Evolutionary conservation across 495 filamentous ascomycete genomes (phyloP), one percentile per base, ranked within the genome.

Genomic region (Pyrenula aspistea): DNA sequence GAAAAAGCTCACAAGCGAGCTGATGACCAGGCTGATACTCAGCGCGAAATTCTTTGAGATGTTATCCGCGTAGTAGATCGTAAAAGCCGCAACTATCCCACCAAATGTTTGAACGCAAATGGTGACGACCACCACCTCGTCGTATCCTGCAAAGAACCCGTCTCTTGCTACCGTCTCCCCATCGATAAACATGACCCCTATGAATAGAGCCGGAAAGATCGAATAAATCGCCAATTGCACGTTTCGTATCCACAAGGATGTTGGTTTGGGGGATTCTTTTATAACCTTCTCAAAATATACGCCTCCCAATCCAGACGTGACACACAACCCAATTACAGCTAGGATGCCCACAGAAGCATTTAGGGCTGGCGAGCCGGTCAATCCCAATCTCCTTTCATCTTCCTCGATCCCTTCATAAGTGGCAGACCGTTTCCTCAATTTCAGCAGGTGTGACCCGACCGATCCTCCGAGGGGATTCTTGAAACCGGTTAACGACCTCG

Each of bases 201-300:
- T 78, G 59, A 96, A 83, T 0, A 96, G 72, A 1, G 91, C 88
- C 0, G 90, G 86, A 61, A 96, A 88, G 2, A 96, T 72, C 2
- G 90, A 94, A 70, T 94, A 96, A 62, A 96, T 84, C 0, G 90
- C 87, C 22, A 97, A 76, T 68, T 98, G 93, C 54, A 95, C 85
- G 63, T 98, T 98, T 25, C 93, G 83, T 48, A 93, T 83, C 93
- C 93, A 97, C 20, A 96, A 70, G 1, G 89, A 89, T 1, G 78
- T 82, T 2, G 79, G 69, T 22, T 74, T 79, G 11, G 77, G 78
- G 23, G 87, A 84, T 59, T 95, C 87, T 65, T 92, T 95, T 52
- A 97, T 74, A 0, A 96, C 85, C 68, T 94, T 96, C 71, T 98
- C 93, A 65, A 97, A 95, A 67, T 91, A 94, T 1, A 95, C 87